These are phyloP conservation scores for Tagetes patula DNA, from an alignment of 129 eudicot species.

Conservation along the genomic window DNA sequence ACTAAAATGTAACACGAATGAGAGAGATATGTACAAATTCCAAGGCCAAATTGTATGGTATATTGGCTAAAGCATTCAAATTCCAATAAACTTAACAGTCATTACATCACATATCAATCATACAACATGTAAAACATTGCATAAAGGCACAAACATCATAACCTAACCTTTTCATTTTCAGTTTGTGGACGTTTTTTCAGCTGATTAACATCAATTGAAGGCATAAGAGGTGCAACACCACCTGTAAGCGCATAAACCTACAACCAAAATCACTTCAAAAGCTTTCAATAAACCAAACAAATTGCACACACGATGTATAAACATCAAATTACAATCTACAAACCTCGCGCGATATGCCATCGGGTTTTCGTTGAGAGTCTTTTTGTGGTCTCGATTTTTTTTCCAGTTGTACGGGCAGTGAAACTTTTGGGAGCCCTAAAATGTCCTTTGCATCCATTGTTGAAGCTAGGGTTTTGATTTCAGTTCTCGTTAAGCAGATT, in stretches of 20 bases:
- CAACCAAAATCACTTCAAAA: neutral
- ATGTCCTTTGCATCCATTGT: slow-evolving; percentile 94
- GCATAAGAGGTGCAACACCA: slow-evolving; percentile 91
- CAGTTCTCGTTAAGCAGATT: neutral
- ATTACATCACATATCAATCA: neutral
- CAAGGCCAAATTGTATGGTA: too few species aligned
- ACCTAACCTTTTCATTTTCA: slow-evolving; percentile 71
- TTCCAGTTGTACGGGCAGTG: slow-evolving; percentile 51
- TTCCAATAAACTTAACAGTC: slow-evolving; percentile 18
- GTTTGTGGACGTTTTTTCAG: slow-evolving; percentile 59
- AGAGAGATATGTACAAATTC: too few species aligned
- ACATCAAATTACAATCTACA: slow-evolving; percentile 43
- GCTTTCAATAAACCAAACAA: neutral
- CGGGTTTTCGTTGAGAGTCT: slow-evolving; percentile 93
- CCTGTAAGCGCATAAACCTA: slow-evolving; percentile 98
- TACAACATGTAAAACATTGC: neutral
- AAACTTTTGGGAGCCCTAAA: slow-evolving; percentile 73
- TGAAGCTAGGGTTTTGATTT: slow-evolving; percentile 48
- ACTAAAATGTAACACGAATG: neutral
- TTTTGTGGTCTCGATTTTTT: slow-evolving; percentile 83
- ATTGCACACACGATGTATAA: neutral
- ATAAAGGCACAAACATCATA: neutral
- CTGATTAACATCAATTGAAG: slow-evolving; percentile 70
- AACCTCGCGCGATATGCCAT: slow-evolving; percentile 98
- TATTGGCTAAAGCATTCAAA: neutral